These are phyloP conservation scores for Rhodamnia rubescens DNA, from an alignment of 345 rosid genomes.

Conservation along the genomic window DNA sequence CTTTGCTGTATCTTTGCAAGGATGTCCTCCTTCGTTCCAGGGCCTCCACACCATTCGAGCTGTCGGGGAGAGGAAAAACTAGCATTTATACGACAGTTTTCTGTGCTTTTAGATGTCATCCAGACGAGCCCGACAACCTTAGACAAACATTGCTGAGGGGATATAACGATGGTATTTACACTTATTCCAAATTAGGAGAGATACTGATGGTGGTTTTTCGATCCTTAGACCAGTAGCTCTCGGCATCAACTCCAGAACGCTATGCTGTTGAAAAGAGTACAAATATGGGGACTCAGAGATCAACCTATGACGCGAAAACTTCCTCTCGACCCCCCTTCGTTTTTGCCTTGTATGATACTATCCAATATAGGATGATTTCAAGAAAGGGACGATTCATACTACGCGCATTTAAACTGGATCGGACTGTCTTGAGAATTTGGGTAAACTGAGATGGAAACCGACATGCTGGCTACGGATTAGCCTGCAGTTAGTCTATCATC, in stretches of 20 bases:
- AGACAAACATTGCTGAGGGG: neutral
- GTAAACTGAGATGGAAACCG: neutral
- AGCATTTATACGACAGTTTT: neutral
- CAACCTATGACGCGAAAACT: neutral
- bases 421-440: neutral
- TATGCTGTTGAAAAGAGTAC: neutral
- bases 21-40: constrained; percentile 78
- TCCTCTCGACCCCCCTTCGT: neutral
- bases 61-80: neutral
- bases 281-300: neutral
- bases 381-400: neutral
- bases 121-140: neutral
- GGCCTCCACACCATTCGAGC: constrained; percentile 78
- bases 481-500: neutral
- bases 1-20: constrained; percentile 62
- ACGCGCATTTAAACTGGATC: neutral
- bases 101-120: neutral
- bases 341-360: neutral
- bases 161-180: neutral
- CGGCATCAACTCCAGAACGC: neutral
- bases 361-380: neutral
- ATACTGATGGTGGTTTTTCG: neutral
- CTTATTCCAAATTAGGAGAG: neutral
- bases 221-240: neutral
- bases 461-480: neutral